Percentiles rank a stretch among this genome's conserved stretches.
Conservation (phyloP, 352 stramenopile species). For the Globisporangium paroecandrum region DNA sequence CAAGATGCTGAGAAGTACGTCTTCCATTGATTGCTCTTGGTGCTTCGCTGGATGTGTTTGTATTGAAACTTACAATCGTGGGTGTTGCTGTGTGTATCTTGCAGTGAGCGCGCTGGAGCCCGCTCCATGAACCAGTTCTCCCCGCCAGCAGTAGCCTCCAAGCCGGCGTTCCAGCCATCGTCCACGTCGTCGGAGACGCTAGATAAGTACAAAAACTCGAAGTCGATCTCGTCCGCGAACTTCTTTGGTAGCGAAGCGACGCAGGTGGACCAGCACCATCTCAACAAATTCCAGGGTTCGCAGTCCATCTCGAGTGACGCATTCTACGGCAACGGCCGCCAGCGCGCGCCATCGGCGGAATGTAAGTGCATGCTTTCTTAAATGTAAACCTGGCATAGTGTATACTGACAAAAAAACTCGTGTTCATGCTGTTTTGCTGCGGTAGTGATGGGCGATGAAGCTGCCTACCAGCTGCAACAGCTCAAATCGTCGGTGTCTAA, state of each 20-base stretch:
- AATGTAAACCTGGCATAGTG: background rate
- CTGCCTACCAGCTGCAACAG: constrained; percentile 80
- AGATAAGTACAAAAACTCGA: constrained; percentile 91
- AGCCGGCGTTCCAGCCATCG: constrained; percentile 8
- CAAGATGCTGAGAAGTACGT: constrained; percentile 79
- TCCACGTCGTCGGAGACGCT: constrained; percentile 44
- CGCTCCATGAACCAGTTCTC: constrained; percentile 15
- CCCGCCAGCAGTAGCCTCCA: constrained; percentile 6
- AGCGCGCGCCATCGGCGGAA: constrained; percentile 60
- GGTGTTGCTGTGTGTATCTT: background rate
- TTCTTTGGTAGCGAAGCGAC: constrained; percentile 77
- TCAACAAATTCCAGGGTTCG: constrained; percentile 75
- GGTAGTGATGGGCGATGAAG: constrained; percentile 64
- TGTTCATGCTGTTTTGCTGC: background rate
- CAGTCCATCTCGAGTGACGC: constrained; percentile 87
- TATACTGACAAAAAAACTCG: background rate
- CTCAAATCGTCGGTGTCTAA: constrained; percentile 82
- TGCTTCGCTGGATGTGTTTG: background rate
- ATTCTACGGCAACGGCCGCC: constrained; percentile 69
- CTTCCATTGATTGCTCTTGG: background rate
- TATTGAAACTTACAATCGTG: background rate
- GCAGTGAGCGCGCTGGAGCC: constrained; percentile 25
- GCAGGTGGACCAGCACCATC: constrained; percentile 52
- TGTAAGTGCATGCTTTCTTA: constrained; percentile 27
- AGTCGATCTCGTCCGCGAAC: constrained; percentile 89